Conservation (phyloP, 208 protist genomes). For the Wallacemonas sp. region DNA sequence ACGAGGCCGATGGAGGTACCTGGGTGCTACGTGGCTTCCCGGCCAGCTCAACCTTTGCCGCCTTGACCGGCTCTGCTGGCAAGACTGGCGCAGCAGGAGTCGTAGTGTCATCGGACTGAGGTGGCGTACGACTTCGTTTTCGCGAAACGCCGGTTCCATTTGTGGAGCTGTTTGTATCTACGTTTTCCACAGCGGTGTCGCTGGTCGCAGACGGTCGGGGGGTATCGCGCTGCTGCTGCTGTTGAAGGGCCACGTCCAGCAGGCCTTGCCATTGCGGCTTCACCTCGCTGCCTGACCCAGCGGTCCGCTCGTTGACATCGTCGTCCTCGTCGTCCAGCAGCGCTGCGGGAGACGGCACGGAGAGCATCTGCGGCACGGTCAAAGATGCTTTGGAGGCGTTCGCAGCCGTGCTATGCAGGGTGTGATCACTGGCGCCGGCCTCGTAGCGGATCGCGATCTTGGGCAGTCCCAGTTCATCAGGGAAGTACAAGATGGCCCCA, state of each 20-base stretch:
- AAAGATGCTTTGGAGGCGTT: constrained; percentile 20
- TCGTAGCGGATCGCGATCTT: constrained; percentile 48
- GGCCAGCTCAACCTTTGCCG: not conserved
- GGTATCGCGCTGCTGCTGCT: not conserved
- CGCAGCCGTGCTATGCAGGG: constrained; percentile 22
- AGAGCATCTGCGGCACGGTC: constrained; percentile 42
- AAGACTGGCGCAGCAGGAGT: no score
- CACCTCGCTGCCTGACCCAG: not conserved
- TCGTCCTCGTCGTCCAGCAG: constrained; percentile 24
- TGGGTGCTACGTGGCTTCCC: no score
- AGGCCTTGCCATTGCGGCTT: constrained; percentile 33
- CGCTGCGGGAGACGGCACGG: constrained; percentile 25
- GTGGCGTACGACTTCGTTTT: not conserved
- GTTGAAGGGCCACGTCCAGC: constrained; percentile 36
- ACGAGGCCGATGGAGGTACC: not conserved
- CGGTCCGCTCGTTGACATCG: constrained; percentile 12
- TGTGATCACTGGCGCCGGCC: constrained; percentile 10
- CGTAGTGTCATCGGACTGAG: no score
- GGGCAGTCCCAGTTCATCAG: constrained; percentile 56
- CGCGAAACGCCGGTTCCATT: not conserved
- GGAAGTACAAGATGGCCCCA: constrained; percentile 59
- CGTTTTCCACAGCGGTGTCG: no score
- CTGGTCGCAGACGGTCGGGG: no score
- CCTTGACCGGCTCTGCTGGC: constrained; percentile 1
- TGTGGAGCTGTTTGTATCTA: not conserved